Percentiles rank a stretch among this genome's conserved stretches.
Conservation (phyloP, 75 land plant genomes). For the Larix kaempferi region DNA sequence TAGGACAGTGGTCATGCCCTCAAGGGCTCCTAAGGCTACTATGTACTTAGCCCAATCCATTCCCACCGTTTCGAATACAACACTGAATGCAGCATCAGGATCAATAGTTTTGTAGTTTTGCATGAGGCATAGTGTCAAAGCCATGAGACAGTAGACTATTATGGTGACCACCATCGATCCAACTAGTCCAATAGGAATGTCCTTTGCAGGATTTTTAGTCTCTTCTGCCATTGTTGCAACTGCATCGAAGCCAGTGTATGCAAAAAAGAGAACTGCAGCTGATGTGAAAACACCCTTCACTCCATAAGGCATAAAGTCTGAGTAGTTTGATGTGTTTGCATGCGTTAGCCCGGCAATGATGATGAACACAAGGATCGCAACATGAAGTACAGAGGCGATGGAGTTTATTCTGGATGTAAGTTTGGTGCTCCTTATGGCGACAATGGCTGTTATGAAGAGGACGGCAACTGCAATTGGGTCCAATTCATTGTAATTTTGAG, state of each 20-base stretch:
- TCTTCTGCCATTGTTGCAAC: slow-evolving; percentile 74
- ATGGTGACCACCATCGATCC: slow-evolving; percentile 58
- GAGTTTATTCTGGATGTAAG: slow-evolving; percentile 64
- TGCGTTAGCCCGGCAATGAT: slow-evolving; percentile 74
- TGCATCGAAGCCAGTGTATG: slow-evolving; percentile 80
- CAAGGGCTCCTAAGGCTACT: slow-evolving; percentile 82
- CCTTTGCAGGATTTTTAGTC: slow-evolving; percentile 56
- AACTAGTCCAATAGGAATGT: slow-evolving; percentile 69
- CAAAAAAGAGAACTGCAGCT: slow-evolving; percentile 50
- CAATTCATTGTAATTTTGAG: slow-evolving; percentile 41
- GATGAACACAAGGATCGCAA: slow-evolving; percentile 60
- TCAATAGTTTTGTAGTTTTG: slow-evolving; percentile 31
- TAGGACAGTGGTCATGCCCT: slow-evolving; percentile 85
- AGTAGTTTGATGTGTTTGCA: slow-evolving; percentile 46
- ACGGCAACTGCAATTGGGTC: slow-evolving; percentile 78
- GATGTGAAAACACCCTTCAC: slow-evolving; percentile 59
- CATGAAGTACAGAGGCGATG: slow-evolving; percentile 60
- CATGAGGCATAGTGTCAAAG: slow-evolving; percentile 51
- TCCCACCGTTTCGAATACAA: slow-evolving; percentile 43
- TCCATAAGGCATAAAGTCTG: slow-evolving; percentile 62
- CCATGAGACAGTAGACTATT: slow-evolving; percentile 38
- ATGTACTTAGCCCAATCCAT: slow-evolving; percentile 90
- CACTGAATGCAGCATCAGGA: slow-evolving; percentile 52
- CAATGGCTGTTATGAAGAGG: slow-evolving; percentile 25
- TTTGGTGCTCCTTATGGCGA: slow-evolving; percentile 57